Evolutionary conservation across 164 flowering plant species (phyloP).

Genomic region (Santalum album): DNA sequence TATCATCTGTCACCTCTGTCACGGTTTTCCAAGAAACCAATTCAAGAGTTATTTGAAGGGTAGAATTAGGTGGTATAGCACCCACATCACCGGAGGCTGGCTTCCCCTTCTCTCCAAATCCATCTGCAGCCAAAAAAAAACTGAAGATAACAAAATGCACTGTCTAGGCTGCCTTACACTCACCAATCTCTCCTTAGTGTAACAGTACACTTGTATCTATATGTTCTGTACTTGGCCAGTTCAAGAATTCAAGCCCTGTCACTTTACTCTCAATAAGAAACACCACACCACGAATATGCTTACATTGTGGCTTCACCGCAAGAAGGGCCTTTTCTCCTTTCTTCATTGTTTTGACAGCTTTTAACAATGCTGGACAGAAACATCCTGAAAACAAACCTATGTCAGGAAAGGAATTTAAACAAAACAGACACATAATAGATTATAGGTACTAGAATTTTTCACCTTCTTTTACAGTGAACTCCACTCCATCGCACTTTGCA

Average conservation of each 20-base stretch:
- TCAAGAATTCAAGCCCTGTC: too few species aligned
- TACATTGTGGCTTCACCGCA: constrained; percentile 91
- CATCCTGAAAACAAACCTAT: constrained; percentile 33
- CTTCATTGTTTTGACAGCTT: constrained; percentile 93
- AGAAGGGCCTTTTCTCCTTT: constrained; percentile 79
- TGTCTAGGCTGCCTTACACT: not conserved
- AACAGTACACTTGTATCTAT: too few species aligned
- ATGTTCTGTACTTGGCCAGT: too few species aligned
- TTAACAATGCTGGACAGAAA: constrained; percentile 78
- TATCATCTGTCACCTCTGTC: constrained; percentile 68
- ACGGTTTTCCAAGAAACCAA: constrained; percentile 89
- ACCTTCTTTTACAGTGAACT: constrained; percentile 82
- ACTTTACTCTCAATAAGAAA: too few species aligned
- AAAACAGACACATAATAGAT: not conserved
- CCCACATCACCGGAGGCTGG: constrained; percentile 48
- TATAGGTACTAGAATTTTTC: constrained; percentile 4
- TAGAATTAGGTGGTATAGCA: constrained; percentile 76
- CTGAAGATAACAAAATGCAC: not conserved
- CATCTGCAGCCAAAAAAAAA: constrained; percentile 43
- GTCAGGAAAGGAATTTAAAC: not conserved
- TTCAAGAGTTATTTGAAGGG: constrained; percentile 54
- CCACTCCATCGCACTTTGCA: constrained; percentile 65
- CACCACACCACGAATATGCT: constrained; percentile 6
- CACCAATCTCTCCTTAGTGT: too few species aligned
- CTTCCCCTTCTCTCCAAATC: constrained; percentile 81